Base-by-base conservation (phyloP, 768 basidiomycete species). In the Tylopilus cervinicoccineus region DNA sequence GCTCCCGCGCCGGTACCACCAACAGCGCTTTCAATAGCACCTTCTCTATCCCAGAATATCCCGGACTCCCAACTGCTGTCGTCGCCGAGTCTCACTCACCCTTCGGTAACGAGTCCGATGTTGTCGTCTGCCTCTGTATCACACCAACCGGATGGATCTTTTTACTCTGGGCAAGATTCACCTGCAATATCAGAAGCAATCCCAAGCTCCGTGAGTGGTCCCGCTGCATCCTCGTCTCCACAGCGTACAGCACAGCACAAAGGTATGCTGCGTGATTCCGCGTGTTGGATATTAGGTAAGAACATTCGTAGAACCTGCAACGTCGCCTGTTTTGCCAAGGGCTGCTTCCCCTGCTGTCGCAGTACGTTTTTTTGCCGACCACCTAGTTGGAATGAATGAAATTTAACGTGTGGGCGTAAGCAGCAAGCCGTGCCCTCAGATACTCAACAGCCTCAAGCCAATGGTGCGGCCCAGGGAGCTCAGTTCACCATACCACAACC, bases 41-140 rank as follows among this genome's bases (percentile, higher is more conserved):
- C 66, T 17, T 66, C 68, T 22, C 44, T 70, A 33, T 68, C 68
- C 14, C 66, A 71, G 20, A 59, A 57, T 44, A 32, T 61, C 34
- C 45, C 58, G 32, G 75, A 76, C 13, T 68, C 71, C 32, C 62
- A 68, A 31, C 22, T 70, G 22, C 68, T 81, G 12, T 81, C 86
- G 0, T 90, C 89, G 9, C 88, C 89, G 24, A 92, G 88, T 62
- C 70, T 91, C 46, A 91, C 89, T n/a, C 88, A 91, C 67, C 84
- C 80, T 32, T 90, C 89, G 6, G 74, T 85, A 41, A 85, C 86
- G 48, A 92, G 88, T 54, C 88, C 88, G 0, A 83, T 89, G 73
- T 58, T 90, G 44, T 90, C 88, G 16, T 88, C 79, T 22, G 85
- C 87, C 27, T 78, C 78, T 40, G 70, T 63, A 39, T 78, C 79